These are phyloP conservation scores for Arabidopsis suecica DNA, from an alignment of 345 rosid genomes.

Conservation along the genomic window DNA sequence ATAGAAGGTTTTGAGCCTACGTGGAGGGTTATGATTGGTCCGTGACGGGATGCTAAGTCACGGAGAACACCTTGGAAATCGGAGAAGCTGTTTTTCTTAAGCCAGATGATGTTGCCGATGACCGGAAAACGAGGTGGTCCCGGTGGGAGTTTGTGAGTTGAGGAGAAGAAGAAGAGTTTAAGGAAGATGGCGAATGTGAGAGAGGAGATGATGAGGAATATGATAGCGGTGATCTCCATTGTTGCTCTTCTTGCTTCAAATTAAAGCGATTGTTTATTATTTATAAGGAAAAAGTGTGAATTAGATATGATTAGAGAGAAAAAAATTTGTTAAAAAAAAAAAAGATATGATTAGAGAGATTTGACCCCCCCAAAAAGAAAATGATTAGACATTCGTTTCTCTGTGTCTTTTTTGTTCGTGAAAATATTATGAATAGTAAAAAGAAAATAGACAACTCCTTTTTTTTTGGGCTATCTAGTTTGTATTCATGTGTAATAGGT, in stretches of 20 bases:
- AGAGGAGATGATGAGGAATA: slow-evolving; percentile 28
- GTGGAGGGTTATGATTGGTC: slow-evolving; percentile 52
- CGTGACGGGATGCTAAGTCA: slow-evolving; percentile 44
- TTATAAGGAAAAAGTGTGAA: background rate
- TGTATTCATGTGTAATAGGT: background rate
- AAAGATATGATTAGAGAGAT: background rate
- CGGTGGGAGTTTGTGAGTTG: slow-evolving; percentile 43
- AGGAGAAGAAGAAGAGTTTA: slow-evolving; percentile 26
- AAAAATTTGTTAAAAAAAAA: no score
- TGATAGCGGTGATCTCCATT: slow-evolving; percentile 44
- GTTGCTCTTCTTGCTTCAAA: slow-evolving; percentile 13
- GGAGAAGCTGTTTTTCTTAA: slow-evolving; percentile 38
- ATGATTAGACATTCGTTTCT: background rate
- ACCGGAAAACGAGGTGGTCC: slow-evolving; percentile 39
- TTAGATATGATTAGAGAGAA: background rate
- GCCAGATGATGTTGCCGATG: slow-evolving; percentile 48
- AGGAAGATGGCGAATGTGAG: slow-evolving; percentile 20
- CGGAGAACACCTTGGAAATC: slow-evolving; percentile 44
- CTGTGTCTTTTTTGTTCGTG: background rate
- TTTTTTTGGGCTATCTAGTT: background rate
- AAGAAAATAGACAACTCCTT: background rate
- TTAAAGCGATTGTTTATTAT: background rate
- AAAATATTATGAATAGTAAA: background rate
- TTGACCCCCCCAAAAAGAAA: no score
- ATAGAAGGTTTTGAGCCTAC: slow-evolving; percentile 48